Evolutionary conservation across 2,329 filamentous ascomycete species (phyloP).

Genomic region (Zarea fungicola): DNA sequence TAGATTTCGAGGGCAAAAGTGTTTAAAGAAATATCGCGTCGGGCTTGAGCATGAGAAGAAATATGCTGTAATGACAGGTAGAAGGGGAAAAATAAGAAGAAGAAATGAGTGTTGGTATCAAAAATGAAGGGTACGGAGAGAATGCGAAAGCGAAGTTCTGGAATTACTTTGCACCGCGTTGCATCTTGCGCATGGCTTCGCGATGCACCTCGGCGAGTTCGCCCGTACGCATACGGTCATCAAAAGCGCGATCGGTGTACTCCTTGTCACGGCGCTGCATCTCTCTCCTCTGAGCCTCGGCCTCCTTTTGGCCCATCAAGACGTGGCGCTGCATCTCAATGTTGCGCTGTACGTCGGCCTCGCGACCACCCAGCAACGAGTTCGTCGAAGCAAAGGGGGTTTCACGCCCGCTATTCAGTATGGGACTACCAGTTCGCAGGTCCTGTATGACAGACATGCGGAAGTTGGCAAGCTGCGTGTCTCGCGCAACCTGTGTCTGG

Average conservation of each 20-base stretch:
- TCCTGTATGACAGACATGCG: slow-evolving; percentile 61
- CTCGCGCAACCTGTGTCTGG: slow-evolving; percentile 40
- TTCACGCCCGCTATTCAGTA: slow-evolving; percentile 31
- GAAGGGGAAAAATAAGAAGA: background rate
- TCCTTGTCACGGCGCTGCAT: slow-evolving; percentile 53
- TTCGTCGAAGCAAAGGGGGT: slow-evolving; percentile 32
- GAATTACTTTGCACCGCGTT: slow-evolving; percentile 39
- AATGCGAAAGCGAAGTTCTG: background rate
- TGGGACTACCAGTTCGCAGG: slow-evolving; percentile 40
- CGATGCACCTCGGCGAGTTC: slow-evolving; percentile 72
- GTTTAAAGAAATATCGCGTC: no score
- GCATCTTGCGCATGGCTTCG: slow-evolving; percentile 76
- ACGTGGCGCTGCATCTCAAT: slow-evolving; percentile 51
- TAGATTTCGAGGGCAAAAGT: no score
- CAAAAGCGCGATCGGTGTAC: slow-evolving; percentile 58
- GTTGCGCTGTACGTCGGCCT: slow-evolving; percentile 38
- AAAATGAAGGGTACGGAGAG: background rate
- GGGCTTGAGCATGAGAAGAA: no score
- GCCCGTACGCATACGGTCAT: slow-evolving; percentile 70
- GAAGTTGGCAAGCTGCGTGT: slow-evolving; percentile 61
- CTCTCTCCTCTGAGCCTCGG: slow-evolving; percentile 55
- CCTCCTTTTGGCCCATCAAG: slow-evolving; percentile 58
- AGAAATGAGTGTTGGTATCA: background rate
- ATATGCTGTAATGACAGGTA: no score
- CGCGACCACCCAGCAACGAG: slow-evolving; percentile 29